These are phyloP conservation scores for Perilla frutescens DNA, from an alignment of 257 asterid genomes.

Conservation along the genomic window DNA sequence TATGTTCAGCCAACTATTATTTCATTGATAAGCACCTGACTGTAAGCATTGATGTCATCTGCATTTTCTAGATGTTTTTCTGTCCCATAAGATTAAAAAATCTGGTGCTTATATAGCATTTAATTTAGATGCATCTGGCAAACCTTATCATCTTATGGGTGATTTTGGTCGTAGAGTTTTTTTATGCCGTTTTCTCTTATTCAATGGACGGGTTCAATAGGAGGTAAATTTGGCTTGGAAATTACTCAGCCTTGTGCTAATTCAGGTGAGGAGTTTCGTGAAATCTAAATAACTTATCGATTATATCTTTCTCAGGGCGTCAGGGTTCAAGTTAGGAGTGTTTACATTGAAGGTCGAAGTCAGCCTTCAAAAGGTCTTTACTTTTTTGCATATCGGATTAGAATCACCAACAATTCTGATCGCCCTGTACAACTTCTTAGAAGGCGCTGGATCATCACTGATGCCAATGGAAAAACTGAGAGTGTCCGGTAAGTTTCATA, in stretches of 20 bases:
- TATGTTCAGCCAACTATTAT: neutral
- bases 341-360: constrained; percentile 80
- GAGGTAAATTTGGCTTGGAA: constrained; percentile 6
- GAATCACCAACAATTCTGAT: constrained; percentile 82
- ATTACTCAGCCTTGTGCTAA: constrained; percentile 1
- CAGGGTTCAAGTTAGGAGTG: constrained; percentile 91
- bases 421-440: constrained; percentile 91
- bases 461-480: constrained; percentile 66
- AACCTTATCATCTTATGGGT: neutral
- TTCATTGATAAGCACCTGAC: neutral
- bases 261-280: neutral
- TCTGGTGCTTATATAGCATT: neutral
- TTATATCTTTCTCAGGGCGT: constrained; percentile 59
- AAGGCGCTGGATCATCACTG: constrained; percentile 95
- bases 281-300: constrained; percentile 20
- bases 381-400: constrained; percentile 82
- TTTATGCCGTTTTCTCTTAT: neutral
- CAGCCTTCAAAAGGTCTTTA: constrained; percentile 82
- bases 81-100: neutral
- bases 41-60: neutral
- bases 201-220: neutral
- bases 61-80: neutral
- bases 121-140: neutral
- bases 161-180: neutral
- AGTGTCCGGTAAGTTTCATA: constrained; percentile 63